Conservation (phyloP, 306 rosid genomes). For the Macrotyloma uniflorum region DNA sequence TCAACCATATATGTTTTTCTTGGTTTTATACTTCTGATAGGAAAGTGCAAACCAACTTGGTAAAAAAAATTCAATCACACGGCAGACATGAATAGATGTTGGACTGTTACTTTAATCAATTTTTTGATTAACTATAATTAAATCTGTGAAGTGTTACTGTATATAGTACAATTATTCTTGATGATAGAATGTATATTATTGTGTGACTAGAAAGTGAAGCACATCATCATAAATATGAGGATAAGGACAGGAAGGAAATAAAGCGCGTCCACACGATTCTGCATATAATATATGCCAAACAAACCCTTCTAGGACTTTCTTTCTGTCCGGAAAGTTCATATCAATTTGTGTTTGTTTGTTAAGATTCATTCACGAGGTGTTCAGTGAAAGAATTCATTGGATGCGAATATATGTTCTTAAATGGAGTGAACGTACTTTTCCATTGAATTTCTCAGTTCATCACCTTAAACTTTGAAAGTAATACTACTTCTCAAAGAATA, state of each 20-base stretch:
- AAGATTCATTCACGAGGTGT: neutral
- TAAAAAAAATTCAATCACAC: neutral
- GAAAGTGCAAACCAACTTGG: neutral
- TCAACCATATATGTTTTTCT: constrained; percentile 14
- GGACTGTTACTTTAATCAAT: neutral
- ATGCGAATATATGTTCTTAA: neutral
- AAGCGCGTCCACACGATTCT: constrained; percentile 50
- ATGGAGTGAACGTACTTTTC: constrained; percentile 17
- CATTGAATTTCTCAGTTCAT: neutral
- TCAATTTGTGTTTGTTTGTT: neutral
- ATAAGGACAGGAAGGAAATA: constrained; percentile 49
- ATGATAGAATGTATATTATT: constrained; percentile 22
- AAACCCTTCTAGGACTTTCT: neutral
- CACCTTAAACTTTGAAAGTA: neutral
- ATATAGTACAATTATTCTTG: neutral
- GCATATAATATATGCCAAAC: constrained; percentile 35
- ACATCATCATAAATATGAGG: constrained; percentile 30
- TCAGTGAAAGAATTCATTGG: constrained; percentile 19
- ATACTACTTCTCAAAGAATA: neutral
- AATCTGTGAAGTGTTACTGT: neutral
- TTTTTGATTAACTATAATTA: neutral
- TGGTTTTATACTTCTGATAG: neutral
- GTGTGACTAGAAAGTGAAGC: constrained; percentile 41
- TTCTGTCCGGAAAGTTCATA: constrained; percentile 12
- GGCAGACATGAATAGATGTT: neutral